Conservation (phyloP, 2,329 filamentous ascomycete genomes). For the Shiraia bambusicola region DNA sequence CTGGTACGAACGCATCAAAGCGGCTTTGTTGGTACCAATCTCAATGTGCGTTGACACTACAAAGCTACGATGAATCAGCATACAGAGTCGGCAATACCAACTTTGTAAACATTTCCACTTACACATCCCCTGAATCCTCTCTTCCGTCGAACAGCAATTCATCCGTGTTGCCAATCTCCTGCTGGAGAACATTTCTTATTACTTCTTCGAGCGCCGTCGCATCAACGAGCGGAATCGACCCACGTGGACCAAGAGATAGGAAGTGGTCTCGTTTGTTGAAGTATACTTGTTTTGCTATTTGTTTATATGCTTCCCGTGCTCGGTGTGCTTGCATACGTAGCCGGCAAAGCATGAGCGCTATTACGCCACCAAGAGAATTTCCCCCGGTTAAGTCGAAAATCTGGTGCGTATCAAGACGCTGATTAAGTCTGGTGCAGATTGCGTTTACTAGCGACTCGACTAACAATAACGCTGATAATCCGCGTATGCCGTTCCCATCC, state of each 20-base stretch:
- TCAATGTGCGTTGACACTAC: conserved; percentile 32
- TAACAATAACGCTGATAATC: conserved; percentile 31
- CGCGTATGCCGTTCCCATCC: conserved; percentile 36
- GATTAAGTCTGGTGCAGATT: conserved; percentile 29
- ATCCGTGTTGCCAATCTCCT: conserved; percentile 19
- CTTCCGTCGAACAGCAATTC: conserved; percentile 28
- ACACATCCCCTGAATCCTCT: conserved; percentile 33
- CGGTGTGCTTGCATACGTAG: conserved; percentile 32
- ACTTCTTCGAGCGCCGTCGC: conserved; percentile 20
- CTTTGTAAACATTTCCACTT: conserved; percentile 6
- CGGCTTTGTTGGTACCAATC: conserved; percentile 31
- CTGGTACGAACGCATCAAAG: conserved; percentile 34
- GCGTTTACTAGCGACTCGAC: conserved; percentile 37
- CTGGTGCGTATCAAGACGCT: conserved; percentile 28
- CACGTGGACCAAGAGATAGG: conserved; percentile 24
- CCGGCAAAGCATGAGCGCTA: conserved; percentile 34
- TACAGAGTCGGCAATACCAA: conserved; percentile 5
- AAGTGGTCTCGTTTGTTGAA: conserved; percentile 32
- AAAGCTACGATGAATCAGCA: conserved; percentile 17
- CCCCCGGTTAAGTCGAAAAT: conserved; percentile 38
- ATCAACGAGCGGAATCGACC: conserved; percentile 7
- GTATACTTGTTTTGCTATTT: conserved; percentile 27
- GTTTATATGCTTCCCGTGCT: conserved; percentile 33
- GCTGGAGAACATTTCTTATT: conserved; percentile 22
- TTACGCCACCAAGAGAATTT: conserved; percentile 29